Evolutionary conservation across 805 yeast genomes (phyloP).

Genomic region (Wickerhamomyces pijperi): DNA sequence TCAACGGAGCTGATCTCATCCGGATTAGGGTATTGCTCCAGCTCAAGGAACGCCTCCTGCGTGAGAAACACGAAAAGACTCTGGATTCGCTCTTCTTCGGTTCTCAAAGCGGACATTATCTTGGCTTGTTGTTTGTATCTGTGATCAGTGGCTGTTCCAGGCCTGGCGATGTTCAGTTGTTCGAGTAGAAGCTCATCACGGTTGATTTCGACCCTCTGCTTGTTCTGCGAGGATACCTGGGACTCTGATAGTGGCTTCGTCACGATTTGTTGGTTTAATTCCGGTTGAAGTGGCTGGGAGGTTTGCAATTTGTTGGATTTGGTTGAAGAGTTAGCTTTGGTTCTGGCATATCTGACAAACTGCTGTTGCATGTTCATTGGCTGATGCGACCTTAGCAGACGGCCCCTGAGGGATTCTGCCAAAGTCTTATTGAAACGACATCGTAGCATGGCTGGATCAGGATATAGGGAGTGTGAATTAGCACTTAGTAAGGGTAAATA

Average conservation of each 20-base stretch:
- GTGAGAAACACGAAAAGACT: constrained; percentile 8
- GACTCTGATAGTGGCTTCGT: not conserved
- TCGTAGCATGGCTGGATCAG: not conserved
- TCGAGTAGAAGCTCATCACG: constrained; percentile 11
- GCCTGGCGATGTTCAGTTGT: constrained; percentile 11
- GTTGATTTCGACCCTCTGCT: constrained; percentile 5
- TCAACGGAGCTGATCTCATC: constrained; percentile 2
- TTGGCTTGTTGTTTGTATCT: constrained; percentile 9
- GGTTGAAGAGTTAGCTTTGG: not conserved
- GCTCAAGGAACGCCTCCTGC: constrained; percentile 8
- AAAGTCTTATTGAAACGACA: not conserved
- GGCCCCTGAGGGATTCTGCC: not conserved
- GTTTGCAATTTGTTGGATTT: constrained; percentile 20
- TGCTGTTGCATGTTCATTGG: not conserved
- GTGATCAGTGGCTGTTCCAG: constrained; percentile 13
- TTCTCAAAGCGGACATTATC: constrained; percentile 1
- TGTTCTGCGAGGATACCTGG: not conserved
- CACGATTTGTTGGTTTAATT: not conserved
- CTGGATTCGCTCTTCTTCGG: constrained; percentile 7
- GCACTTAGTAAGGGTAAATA: too few relatives aligned
- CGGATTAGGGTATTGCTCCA: constrained; percentile 7
- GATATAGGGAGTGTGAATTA: too few relatives aligned
- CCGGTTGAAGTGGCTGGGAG: not conserved
- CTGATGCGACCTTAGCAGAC: not conserved
- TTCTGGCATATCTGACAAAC: not conserved